phyloP scores from a whole-genome alignment of 2,329 filamentous ascomycete genomes.

The Cytospora chrysosperma region DNA sequence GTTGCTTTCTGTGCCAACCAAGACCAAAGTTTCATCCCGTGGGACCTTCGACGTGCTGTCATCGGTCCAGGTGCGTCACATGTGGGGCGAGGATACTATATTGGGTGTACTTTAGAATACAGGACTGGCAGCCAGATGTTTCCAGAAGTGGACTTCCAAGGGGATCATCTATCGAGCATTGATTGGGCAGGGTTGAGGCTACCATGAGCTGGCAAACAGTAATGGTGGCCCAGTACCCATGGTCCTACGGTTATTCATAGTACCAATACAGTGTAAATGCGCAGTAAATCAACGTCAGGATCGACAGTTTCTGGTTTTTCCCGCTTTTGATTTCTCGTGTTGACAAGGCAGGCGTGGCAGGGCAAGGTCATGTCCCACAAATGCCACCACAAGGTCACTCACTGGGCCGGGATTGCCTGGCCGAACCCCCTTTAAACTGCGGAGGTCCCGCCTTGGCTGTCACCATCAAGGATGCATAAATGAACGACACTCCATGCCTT shows the following conservation, averaged over 20 bases:
- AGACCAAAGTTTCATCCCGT: no score
- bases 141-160: no score
- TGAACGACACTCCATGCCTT: background rate
- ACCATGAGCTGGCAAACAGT: background rate
- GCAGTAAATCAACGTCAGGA: background rate
- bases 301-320: no score
- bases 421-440: background rate
- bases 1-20: background rate
- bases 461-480: background rate
- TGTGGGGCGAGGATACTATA: no score
- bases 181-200: background rate
- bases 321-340: background rate
- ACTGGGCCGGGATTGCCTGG: background rate
- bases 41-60: background rate
- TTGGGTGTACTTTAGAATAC: no score
- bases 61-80: background rate
- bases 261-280: no score
- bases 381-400: background rate
- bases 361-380: background rate
- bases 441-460: background rate
- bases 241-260: background rate
- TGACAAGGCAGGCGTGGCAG: background rate
- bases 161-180: no score
- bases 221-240: background rate
- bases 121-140: no score